Percentiles rank a stretch among this genome's conserved stretches.
Evolutionary conservation across 2,329 filamentous ascomycete genomes (phyloP).

Genomic region (Cercospora sojina): DNA sequence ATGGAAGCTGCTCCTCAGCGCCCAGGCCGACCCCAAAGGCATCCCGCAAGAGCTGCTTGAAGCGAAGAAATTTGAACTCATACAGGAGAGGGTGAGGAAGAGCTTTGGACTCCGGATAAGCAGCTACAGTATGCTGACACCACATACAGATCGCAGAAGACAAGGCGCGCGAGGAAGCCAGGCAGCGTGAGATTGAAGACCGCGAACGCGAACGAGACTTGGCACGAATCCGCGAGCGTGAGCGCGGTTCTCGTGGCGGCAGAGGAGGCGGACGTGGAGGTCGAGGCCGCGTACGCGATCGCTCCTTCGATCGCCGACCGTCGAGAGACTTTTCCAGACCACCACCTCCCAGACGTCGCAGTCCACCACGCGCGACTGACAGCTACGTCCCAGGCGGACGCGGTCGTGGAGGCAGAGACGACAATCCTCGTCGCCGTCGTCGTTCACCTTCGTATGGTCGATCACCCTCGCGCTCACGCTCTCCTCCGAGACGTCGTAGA

Average conservation of each 20-base stretch:
- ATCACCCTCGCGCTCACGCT: conserved; percentile 33
- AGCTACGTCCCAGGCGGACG: conserved; percentile 56
- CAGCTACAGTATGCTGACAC: not conserved
- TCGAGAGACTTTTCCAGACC: conserved; percentile 51
- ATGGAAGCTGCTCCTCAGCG: conserved; percentile 88
- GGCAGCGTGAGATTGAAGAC: conserved; percentile 68
- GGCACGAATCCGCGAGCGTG: conserved; percentile 65
- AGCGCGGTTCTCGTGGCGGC: conserved; percentile 48
- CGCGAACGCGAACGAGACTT: conserved; percentile 70
- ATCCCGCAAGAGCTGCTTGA: conserved; percentile 93
- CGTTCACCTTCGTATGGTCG: conserved; percentile 32
- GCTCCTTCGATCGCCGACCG: conserved; percentile 51
- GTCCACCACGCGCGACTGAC: conserved; percentile 53
- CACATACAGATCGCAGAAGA: conserved; percentile 72
- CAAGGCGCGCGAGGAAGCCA: conserved; percentile 72
- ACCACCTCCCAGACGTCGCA: conserved; percentile 49
- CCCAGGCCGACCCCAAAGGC: conserved; percentile 81
- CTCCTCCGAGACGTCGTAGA: conserved; percentile 33
- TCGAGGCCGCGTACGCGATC: conserved; percentile 43
- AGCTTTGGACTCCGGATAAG: not conserved
- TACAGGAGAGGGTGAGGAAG: conserved; percentile 78
- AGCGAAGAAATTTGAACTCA: conserved; percentile 91
- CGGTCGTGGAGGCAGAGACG: conserved; percentile 32
- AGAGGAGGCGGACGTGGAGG: conserved; percentile 42
- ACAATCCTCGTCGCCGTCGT: conserved; percentile 40